These are phyloP conservation scores for Aspergillus egyptiacus DNA, from an alignment of 495 filamentous ascomycete species.

Conservation along the genomic window DNA sequence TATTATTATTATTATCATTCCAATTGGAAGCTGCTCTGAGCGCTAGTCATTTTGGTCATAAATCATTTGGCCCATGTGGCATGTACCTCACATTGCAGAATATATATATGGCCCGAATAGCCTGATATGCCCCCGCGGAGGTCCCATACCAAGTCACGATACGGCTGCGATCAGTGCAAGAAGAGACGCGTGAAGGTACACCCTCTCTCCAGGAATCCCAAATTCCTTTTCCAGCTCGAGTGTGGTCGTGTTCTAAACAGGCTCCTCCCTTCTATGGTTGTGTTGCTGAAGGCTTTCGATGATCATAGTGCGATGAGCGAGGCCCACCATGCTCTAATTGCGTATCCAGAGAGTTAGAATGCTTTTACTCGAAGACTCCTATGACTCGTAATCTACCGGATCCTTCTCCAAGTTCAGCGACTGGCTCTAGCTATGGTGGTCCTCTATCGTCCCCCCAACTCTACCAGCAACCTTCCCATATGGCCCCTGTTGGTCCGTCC, in stretches of 20 bases:
- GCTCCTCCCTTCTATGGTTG: no score
- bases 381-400: slow-evolving; percentile 11
- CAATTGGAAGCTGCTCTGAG: no score
- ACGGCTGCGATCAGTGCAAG: slow-evolving; percentile 55
- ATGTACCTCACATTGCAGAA: no score
- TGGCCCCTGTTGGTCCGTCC: slow-evolving; percentile 3
- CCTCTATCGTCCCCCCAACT: background rate
- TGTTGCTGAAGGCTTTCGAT: slow-evolving; percentile 12
- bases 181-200: slow-evolving; percentile 50
- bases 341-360: slow-evolving; percentile 33
- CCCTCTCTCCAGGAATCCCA: background rate
- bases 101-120: no score
- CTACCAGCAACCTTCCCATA: slow-evolving; percentile 1
- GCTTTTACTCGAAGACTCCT: slow-evolving; percentile 33
- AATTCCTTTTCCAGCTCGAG: background rate
- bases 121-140: slow-evolving; percentile 32
- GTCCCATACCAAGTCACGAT: slow-evolving; percentile 52
- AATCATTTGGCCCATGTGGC: background rate
- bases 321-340: slow-evolving; percentile 43
- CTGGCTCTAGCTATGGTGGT: background rate
- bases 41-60: no score
- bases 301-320: slow-evolving; percentile 38
- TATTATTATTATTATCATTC: no score
- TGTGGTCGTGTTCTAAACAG: no score
- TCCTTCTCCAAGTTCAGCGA: slow-evolving; percentile 4